phyloP scores from a whole-genome alignment of 73 alveolate species.

The Paramecium sexaurelia region DNA sequence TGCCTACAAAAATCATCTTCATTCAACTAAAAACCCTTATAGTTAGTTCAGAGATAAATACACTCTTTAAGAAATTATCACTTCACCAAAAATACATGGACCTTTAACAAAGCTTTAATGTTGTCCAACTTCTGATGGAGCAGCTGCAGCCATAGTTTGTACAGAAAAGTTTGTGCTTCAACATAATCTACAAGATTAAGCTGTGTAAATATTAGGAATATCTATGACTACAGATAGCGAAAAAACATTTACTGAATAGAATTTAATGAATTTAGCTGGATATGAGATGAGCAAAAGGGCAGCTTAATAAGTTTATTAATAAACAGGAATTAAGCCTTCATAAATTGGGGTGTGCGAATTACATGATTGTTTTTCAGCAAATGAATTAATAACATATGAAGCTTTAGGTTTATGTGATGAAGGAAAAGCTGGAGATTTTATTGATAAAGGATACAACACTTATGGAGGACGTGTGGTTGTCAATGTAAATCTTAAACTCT shows the following conservation, averaged over 20 bases:
- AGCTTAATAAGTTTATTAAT: slow-evolving; percentile 74
- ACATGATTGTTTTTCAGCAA: slow-evolving; percentile 91
- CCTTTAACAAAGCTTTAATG: slow-evolving; percentile 86
- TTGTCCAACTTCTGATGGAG: slow-evolving; percentile 94
- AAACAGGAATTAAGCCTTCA: slow-evolving; percentile 78
- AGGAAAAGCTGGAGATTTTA: slow-evolving; percentile 90
- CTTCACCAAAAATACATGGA: slow-evolving; percentile 74
- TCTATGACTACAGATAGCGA: slow-evolving; percentile 77
- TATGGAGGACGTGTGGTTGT: slow-evolving; percentile 87
- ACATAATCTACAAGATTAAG: slow-evolving; percentile 81
- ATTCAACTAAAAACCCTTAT: slow-evolving; percentile 87
- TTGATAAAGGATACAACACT: slow-evolving; percentile 81
- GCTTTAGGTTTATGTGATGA: slow-evolving; percentile 86
- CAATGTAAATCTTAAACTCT: slow-evolving; percentile 61
- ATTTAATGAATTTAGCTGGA: slow-evolving; percentile 83
- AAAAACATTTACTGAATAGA: slow-evolving; percentile 73
- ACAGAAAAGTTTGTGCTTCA: slow-evolving; percentile 76
- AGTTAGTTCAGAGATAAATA: slow-evolving; percentile 83
- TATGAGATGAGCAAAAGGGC: slow-evolving; percentile 82
- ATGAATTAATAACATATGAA: slow-evolving; percentile 87
- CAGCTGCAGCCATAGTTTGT: slow-evolving; percentile 85
- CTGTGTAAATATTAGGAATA: slow-evolving; percentile 82
- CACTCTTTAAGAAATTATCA: slow-evolving; percentile 81
- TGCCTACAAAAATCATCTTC: slow-evolving; percentile 88
- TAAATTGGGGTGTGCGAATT: slow-evolving; percentile 81